Evolutionary conservation across 345 rosid genomes (phyloP), one percentile per base, ranked within the genome.

Genomic region (Leavenworthia alabamica): DNA sequence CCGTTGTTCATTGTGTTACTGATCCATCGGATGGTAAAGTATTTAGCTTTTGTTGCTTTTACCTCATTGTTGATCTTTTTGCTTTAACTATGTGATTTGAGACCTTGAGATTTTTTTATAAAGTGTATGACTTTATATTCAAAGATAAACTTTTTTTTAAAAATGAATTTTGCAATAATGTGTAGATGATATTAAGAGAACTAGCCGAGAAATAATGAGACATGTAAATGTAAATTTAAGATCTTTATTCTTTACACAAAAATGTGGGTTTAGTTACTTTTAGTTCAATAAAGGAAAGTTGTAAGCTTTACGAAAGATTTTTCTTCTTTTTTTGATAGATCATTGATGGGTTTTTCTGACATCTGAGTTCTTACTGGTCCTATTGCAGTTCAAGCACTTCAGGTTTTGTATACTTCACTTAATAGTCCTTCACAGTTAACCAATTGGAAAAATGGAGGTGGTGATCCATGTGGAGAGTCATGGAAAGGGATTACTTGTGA

Each of bases 391-490:
- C 89, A 80, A 82, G 95, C 83, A n/a, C 82, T 94, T 68, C 99
- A 88, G 70, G 84, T 82, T 32, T 7, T 90, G 66, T 94, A 81
- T 73, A 78, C 84, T 74, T 78, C 99, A 56, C 67, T 94, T 44
- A 86, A 86, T 70, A 81, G 82, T 62, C 82, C 99, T 67, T 76
- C 83, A n/a, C 83, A 86, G 83, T 79, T 94, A 28, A 90, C 90
- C 46, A 87, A 78, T 76, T 94, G 99, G 99, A 88, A 82, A 51
- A 79, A 47, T 71, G 71, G 51, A 13, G 90, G 87, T 27, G 90
- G 88, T 12, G 99, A 93, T 83, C 99, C 97, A n/a, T 94, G 99
- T 70, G 75, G 73, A 56, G 97, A 90, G 74, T 81, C 97, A 52
- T 94, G 99, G 99, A 84, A 77, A 80, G 99, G 99, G 58, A 72